Base-by-base conservation (phyloP, 169 alveolate species). In the Amoebophrya sp. region DNA sequence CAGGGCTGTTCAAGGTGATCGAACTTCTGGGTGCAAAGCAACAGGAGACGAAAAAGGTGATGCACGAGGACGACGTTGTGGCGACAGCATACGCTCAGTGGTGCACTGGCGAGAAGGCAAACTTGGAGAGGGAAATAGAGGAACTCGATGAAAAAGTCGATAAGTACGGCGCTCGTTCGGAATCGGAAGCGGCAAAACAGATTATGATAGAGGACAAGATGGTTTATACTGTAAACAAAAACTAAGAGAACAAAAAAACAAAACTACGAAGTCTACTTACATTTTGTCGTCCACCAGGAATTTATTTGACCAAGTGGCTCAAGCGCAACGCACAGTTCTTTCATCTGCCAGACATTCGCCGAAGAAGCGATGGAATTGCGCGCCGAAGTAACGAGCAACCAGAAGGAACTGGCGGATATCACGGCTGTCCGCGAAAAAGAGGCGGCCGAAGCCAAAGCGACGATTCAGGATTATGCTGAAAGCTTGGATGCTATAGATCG, bases 391-490 rank as follows among this genome's bases (percentile, higher is more conserved):
- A 26, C 83, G 12, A 36, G n/a, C 3, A 36, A 65, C 83, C 83
- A 65, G 33, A 65, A 65, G 33, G n/a, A 29, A 0, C 33, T 65
- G 83, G 83, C 83, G 39, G 83, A 65, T 36, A 65, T 65, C 26
- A 65, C 83, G 10, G 83, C 83, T 10, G 83, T 65, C 38, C 83
- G 83, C 33, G 83, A 65, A 26, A 65, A 65, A 26, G 83, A 65
- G n/a, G 83, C 83, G 18, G 83, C 83, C 83, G 83, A 65, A 18
- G 83, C 83, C 83, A 65, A 65, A 18, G 83, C 83, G n/a, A 65
- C 83, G 3, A 65, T 65, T 26, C 18, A 29, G 36, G 83, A 65
- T 36, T 65, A 65, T 36, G 83, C 83, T 36, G 83, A 65, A 26
- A 26, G 39, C 33, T 36, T 65, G 83, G 83, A 65, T 36, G 83